Conservation (phyloP, 164 flowering plant genomes). For the Hamamelis virginiana region DNA sequence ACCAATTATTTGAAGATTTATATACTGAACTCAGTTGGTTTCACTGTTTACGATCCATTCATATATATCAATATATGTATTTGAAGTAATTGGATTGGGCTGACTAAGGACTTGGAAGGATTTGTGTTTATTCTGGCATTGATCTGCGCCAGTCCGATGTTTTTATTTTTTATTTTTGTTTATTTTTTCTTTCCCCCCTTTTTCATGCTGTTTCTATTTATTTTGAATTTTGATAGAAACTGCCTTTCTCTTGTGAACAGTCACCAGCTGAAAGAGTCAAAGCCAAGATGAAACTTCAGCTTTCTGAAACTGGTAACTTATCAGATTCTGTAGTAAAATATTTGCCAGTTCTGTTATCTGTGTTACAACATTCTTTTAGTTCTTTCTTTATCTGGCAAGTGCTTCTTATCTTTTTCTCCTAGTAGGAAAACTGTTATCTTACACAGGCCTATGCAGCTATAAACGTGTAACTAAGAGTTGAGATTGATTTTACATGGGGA, state of each 20-base stretch:
- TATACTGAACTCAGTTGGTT: no score
- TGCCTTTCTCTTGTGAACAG: constrained; percentile 36
- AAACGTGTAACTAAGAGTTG: neutral
- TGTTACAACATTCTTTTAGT: neutral
- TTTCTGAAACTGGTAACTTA: constrained; percentile 75
- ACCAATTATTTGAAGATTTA: neutral
- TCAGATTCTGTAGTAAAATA: neutral
- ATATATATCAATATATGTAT: no score
- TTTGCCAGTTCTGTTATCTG: neutral
- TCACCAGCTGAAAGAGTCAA: constrained; percentile 85
- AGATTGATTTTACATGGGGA: neutral
- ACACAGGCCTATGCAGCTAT: no score
- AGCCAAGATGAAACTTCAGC: constrained; percentile 91
- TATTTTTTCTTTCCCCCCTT: no score
- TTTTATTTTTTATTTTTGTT: no score
- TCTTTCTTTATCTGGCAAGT: no score
- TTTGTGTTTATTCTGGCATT: no score
- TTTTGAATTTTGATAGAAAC: neutral
- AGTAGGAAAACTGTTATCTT: neutral
- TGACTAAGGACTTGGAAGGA: neutral
- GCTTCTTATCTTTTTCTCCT: neutral
- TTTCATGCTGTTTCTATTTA: neutral
- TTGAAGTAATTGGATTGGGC: neutral
- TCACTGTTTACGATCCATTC: no score
- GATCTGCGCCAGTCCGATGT: no score